phyloP scores from a whole-genome alignment of 1,139 yeast genomes.

The Pichia norvegensis region DNA sequence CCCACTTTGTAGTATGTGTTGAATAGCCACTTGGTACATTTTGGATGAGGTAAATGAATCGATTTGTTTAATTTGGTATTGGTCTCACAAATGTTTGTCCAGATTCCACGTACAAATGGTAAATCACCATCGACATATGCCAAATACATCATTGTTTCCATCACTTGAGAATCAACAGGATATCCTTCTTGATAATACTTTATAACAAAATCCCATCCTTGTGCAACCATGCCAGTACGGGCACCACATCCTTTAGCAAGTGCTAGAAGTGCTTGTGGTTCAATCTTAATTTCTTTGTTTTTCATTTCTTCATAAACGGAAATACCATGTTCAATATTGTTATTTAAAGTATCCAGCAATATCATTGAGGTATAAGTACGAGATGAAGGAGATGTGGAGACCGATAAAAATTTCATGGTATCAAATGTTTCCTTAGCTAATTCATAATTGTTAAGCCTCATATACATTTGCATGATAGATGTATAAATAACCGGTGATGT shows the following conservation, averaged over 20 bases:
- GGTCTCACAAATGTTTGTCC: constrained; percentile 29
- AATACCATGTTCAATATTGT: constrained; percentile 62
- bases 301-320: constrained; percentile 72
- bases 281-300: constrained; percentile 19
- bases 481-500: constrained; percentile 46
- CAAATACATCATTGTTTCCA: constrained; percentile 63
- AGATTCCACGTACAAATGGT: constrained; percentile 64
- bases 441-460: constrained; percentile 43
- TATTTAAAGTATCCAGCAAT: constrained; percentile 52
- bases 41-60: constrained; percentile 30
- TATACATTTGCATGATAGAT: constrained; percentile 59
- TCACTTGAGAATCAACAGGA: constrained; percentile 44
- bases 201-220: constrained; percentile 75
- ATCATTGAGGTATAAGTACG: constrained; percentile 66
- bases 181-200: constrained; percentile 51
- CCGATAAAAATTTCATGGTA: constrained; percentile 73
- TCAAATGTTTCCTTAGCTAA: constrained; percentile 73
- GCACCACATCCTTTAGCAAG: constrained; percentile 70
- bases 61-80: constrained; percentile 19
- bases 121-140: constrained; percentile 78
- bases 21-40: constrained; percentile 47
- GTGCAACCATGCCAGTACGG: constrained; percentile 34
- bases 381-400: constrained; percentile 56
- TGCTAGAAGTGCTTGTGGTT: constrained; percentile 37
- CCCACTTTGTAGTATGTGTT: constrained; percentile 43